Evolutionary conservation across 495 filamentous ascomycete genomes (phyloP), one percentile per base, ranked within the genome.

Genomic region (Penicillium goetzii): DNA sequence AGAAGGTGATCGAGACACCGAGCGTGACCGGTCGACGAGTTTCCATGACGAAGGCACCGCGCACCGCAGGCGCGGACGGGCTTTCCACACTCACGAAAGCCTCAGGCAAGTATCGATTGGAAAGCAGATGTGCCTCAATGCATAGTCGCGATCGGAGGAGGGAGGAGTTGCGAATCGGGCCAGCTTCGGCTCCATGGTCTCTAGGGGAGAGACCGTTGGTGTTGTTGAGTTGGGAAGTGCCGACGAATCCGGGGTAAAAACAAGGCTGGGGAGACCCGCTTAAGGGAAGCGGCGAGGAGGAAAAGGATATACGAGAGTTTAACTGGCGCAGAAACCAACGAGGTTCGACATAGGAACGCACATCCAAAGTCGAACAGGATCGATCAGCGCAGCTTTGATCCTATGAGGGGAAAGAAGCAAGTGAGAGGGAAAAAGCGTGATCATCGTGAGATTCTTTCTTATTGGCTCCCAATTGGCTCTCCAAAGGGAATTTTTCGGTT

Each of bases 1-100:
- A 84, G 54, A 91, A 88, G 43, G 84, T 80, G 9, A 88, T 85
- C 21, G 91, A 92, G 61, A 95, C 91, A 60, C 84, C 87, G 62
- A 95, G 84, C 36, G 93, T 91, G 34, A 83, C 77, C 32, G 85
- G 83, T 51, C 85, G 86, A 60, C 89, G 86, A 72, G 85, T 77
- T 45, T 85, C 74, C 80, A 82, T 80, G 25, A 56, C 71, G 65
- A 61, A 38, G 30, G 40, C 43, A 51, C 47, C 38, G 51, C 53
- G 51, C 43, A 41, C 64, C 61, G 50, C 28, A 17, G 8, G 58
- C 56, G 55, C 43, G 50, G 58, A 15, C 50, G 17, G 17, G 14
- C 12, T 53, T 30, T 40, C 25, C 40, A 47, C 43, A 19, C 26
- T 38, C 10, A 14, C 23, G 21, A 26, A 3, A 19, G 14, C 41